phyloP scores from a whole-genome alignment of 148 eudicot genomes.

The Nepenthes gracilis region DNA sequence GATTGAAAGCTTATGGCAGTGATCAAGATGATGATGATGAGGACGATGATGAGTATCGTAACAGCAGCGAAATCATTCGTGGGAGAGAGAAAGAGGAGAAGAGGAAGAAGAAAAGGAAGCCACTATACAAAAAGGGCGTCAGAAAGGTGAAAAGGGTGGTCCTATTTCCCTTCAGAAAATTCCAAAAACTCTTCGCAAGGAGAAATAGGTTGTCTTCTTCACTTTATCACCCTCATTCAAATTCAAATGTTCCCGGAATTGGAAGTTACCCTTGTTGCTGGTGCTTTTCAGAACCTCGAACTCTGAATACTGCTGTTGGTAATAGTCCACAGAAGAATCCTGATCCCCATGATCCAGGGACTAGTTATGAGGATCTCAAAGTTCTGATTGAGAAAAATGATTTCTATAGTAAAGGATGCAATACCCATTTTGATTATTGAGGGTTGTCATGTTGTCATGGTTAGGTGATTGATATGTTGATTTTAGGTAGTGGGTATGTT shows the following conservation, averaged over 20 bases:
- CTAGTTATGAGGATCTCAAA: constrained; percentile 27
- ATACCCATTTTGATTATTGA: constrained; percentile 45
- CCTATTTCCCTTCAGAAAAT: constrained; percentile 14
- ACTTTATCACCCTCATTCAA: neutral
- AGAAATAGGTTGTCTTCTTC: constrained; percentile 2
- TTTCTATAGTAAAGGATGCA: constrained; percentile 60
- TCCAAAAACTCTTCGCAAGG: constrained; percentile 5
- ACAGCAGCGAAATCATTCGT: too few relatives aligned
- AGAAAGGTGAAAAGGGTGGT: constrained; percentile 17
- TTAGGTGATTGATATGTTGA: too few relatives aligned
- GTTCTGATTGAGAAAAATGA: constrained; percentile 67
- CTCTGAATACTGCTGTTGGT: constrained; percentile 24
- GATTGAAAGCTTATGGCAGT: too few relatives aligned
- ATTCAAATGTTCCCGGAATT: neutral
- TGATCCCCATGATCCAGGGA: constrained; percentile 26
- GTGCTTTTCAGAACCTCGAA: constrained; percentile 27
- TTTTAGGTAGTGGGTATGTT: too few relatives aligned
- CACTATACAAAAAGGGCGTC: too few relatives aligned
- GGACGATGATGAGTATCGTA: too few relatives aligned
- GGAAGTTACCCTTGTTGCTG: constrained; percentile 24
- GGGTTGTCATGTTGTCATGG: neutral
- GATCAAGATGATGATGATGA: too few relatives aligned
- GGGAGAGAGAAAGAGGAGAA: too few relatives aligned
- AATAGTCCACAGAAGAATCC: constrained; percentile 11
- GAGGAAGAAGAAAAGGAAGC: too few relatives aligned